Conservation (phyloP, 2,329 filamentous ascomycete genomes). For the Aspergillus carbonarius region DNA sequence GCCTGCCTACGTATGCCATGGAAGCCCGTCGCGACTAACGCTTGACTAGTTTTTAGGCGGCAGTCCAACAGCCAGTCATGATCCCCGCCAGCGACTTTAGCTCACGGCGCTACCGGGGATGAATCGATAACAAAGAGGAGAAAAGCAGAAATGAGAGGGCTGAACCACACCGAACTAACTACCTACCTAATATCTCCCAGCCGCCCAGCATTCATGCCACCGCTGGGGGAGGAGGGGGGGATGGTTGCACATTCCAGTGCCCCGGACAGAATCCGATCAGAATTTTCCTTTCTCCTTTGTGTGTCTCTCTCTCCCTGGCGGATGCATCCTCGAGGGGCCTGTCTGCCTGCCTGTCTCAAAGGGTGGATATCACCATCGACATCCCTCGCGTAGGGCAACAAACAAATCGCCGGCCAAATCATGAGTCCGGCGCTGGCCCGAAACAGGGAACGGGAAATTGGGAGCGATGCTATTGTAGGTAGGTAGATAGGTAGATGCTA, state of each 20-base stretch:
- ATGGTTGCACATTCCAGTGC: background rate
- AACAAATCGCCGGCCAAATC: background rate
- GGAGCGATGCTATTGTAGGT: too few species aligned
- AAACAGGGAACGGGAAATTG: constrained; percentile 1
- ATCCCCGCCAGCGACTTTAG: background rate
- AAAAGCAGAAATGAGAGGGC: background rate
- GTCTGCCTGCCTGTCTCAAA: background rate
- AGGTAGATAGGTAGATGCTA: too few species aligned
- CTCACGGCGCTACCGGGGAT: constrained; percentile 1
- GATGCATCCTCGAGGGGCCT: background rate
- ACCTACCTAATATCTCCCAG: background rate
- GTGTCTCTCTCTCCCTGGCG: background rate
- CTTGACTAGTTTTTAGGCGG: background rate
- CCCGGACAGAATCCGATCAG: background rate
- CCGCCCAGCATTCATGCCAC: constrained; percentile 1
- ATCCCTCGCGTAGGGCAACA: constrained; percentile 2
- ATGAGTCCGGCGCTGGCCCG: background rate
- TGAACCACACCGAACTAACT: background rate
- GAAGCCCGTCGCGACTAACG: background rate
- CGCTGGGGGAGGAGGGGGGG: background rate
- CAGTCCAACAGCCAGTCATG: background rate
- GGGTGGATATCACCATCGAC: background rate
- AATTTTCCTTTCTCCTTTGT: background rate
- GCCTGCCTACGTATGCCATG: background rate
- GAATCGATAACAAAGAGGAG: constrained; percentile 2